Evolutionary conservation across 495 filamentous ascomycete genomes (phyloP), one percentile per base, ranked within the genome.

Genomic region (Penicillium longicatenatum): DNA sequence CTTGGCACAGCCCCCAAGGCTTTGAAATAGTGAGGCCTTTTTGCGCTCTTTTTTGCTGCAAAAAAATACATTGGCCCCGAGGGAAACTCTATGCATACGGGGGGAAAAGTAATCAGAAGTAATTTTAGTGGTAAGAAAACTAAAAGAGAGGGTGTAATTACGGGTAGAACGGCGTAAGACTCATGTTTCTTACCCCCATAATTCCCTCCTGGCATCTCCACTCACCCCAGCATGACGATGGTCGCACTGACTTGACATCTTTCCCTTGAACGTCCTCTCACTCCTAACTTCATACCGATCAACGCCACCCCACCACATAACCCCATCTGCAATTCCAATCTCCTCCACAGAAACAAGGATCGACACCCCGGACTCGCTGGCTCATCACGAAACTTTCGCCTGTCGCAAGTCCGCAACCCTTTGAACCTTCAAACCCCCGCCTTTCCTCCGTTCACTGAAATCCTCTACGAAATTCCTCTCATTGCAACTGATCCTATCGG

Each of bases 191-290:
- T 60, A 63, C 55, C 33, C 60, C 60, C 57, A 57, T 52, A 60
- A 61, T 52, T 52, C 55, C 65, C 64, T 58, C 55, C 58, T 67
- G 60, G 54, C 61, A 69, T 72, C 65, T 71, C 70, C 66, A 71
- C 70, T 68, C 63, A 48, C 58, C 67, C 59, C 61, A 63, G 60
- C 63, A 64, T 67, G 64, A 71, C 65, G 69, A 66, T 64, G 56
- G 63, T 61, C 60, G 60, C 63, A 66, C 66, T 54, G 59, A 54
- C 47, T 37, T 56, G 60, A 49, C 51, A 44, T 30, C 52, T 54
- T 26, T 21, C 50, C 33, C 37, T 54, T 29, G 29, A 31, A 22
- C 50, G 48, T 54, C 47, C 50, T 50, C 24, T 31, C 20, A 26
- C 26, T 26, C 26, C 4, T 26, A 26, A 26, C 26, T 26, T 26